These are phyloP conservation scores for Adansonia rubrostipa DNA, from an alignment of 441 rosid genomes.

Conservation along the genomic window DNA sequence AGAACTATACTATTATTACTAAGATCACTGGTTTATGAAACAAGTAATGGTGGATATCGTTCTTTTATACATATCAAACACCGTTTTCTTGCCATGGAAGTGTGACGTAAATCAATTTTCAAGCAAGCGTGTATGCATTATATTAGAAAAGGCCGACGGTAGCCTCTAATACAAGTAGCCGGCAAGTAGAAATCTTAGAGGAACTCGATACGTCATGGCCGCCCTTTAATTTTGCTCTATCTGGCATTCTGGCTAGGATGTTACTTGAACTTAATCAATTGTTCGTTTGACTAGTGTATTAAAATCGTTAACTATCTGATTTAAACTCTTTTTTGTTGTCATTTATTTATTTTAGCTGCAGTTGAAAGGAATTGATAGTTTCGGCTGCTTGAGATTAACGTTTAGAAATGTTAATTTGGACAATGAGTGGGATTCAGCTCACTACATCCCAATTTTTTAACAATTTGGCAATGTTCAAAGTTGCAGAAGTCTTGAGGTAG, in stretches of 20 bases:
- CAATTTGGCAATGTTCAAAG: neutral
- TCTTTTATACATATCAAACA: constrained; percentile 6
- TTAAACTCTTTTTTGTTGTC: neutral
- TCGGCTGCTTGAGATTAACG: constrained; percentile 15
- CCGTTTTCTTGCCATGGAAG: constrained; percentile 27
- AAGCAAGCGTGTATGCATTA: constrained; percentile 23
- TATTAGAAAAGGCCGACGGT: constrained; percentile 9
- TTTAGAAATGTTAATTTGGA: constrained; percentile 4
- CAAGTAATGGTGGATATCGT: neutral
- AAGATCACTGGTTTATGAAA: neutral
- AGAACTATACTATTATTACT: neutral
- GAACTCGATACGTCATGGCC: neutral
- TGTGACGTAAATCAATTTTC: neutral
- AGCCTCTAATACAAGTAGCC: constrained; percentile 17
- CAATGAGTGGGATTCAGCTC: constrained; percentile 1
- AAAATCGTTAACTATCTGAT: neutral
- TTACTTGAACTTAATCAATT: neutral
- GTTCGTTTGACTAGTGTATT: neutral
- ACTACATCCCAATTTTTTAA: neutral
- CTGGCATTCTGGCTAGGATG: neutral
- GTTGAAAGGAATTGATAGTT: constrained; percentile 5
- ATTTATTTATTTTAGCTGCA: neutral
- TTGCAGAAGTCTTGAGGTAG: constrained; percentile 8
- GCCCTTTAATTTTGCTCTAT: constrained; percentile 1
- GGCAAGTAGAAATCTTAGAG: neutral